Evolutionary conservation across 768 basidiomycete genomes (phyloP).

Genomic region (Suillus americanus): DNA sequence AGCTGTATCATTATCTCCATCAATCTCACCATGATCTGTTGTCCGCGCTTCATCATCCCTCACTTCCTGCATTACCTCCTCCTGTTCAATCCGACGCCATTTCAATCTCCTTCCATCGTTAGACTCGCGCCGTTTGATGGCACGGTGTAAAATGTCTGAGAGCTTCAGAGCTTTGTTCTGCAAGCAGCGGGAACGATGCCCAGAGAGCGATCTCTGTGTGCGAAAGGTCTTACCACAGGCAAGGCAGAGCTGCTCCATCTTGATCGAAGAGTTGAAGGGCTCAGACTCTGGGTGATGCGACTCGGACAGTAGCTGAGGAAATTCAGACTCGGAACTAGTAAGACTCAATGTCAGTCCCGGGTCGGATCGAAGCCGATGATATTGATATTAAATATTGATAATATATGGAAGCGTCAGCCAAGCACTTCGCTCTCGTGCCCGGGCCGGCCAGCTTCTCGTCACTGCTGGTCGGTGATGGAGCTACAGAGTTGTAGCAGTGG

Average conservation of each 20-base stretch:
- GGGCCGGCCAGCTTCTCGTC: no score
- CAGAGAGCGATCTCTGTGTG: neutral
- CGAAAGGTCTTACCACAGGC: neutral
- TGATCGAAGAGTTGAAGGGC: neutral
- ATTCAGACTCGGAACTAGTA: no score
- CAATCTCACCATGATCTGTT: neutral
- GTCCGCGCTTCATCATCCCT: neutral
- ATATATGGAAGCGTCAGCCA: no score
- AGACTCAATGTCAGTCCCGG: no score
- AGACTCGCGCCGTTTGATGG: neutral
- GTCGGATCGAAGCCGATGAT: no score
- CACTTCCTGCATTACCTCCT: neutral
- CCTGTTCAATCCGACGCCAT: neutral
- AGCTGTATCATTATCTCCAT: neutral
- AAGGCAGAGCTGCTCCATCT: neutral
- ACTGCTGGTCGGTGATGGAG: no score
- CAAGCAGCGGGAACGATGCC: neutral
- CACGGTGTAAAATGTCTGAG: neutral
- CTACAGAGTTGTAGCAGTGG: no score
- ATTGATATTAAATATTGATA: no score
- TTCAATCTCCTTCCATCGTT: neutral
- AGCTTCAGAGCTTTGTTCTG: neutral
- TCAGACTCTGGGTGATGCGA: no score
- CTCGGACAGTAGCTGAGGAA: no score
- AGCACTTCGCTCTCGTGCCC: no score